Conservation (phyloP, 2,329 filamentous ascomycete genomes). For the Aureobasidium sp. region DNA sequence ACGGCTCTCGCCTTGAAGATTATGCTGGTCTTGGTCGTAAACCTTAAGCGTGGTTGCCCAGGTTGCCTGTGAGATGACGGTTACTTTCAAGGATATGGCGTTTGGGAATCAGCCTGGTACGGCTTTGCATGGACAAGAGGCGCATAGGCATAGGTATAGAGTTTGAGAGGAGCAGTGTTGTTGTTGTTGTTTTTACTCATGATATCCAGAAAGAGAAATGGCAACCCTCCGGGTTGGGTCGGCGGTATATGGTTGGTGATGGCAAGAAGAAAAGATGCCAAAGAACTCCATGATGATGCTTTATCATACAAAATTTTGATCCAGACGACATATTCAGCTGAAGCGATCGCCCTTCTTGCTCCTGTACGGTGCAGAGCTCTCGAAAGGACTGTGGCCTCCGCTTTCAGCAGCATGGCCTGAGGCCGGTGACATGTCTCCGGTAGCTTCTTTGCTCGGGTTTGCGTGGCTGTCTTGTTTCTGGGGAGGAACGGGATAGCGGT, state of each 20-base stretch:
- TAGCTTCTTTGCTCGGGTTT: conserved; percentile 66
- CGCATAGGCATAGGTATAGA: neutral
- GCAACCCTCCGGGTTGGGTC: neutral
- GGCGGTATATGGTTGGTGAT: neutral
- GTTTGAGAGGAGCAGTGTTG: neutral
- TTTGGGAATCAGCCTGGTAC: conserved; percentile 1
- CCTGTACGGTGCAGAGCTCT: conserved; percentile 67
- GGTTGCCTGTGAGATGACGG: neutral
- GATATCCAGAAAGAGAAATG: neutral
- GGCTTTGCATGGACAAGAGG: conserved; percentile 1
- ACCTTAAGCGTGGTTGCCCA: neutral
- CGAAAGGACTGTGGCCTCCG: conserved; percentile 74
- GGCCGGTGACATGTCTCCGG: conserved; percentile 76
- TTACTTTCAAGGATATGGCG: neutral
- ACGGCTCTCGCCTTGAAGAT: conserved; percentile 27
- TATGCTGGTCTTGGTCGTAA: conserved; percentile 24
- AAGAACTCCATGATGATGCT: conserved; percentile 1
- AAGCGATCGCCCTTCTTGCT: conserved; percentile 85
- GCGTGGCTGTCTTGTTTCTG: conserved; percentile 27
- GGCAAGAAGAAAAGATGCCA: neutral
- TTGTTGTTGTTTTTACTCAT: conserved; percentile 3
- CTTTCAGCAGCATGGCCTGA: conserved; percentile 67
- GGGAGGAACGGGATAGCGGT: conserved; percentile 8
- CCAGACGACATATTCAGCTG: conserved; percentile 20
- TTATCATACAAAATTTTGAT: neutral